Percentiles rank a stretch among this genome's conserved stretches.
These are phyloP conservation scores for Spatholobus suberectus DNA, from an alignment of 306 rosid genomes.

Conservation along the genomic window DNA sequence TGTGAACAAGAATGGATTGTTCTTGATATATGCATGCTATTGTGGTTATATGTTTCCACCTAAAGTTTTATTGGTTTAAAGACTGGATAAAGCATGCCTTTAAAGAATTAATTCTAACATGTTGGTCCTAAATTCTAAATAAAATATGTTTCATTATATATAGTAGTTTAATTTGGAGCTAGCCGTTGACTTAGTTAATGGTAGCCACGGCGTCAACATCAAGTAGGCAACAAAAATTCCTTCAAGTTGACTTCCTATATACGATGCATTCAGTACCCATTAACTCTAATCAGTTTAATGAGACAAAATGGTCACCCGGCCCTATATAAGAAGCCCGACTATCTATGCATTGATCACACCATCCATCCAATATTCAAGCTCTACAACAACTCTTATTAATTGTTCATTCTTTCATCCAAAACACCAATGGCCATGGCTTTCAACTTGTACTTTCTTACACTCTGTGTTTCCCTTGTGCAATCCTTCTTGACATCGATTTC, in stretches of 20 bases:
- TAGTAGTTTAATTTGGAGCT: not conserved
- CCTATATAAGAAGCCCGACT: slow-evolving; percentile 16
- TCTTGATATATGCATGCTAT: too few relatives aligned
- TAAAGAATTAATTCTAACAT: too few relatives aligned
- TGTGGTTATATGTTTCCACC: too few relatives aligned
- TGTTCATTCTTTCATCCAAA: not conserved
- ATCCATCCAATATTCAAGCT: not conserved
- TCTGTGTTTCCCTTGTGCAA: slow-evolving; percentile 32
- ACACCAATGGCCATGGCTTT: slow-evolving; percentile 33
- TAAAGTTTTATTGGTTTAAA: too few relatives aligned
- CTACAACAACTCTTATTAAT: not conserved
- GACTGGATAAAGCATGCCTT: too few relatives aligned
- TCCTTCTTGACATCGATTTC: slow-evolving; percentile 23
- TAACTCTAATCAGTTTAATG: not conserved
- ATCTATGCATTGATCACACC: slow-evolving; percentile 7
- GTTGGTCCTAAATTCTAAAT: not conserved
- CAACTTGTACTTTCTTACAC: not conserved
- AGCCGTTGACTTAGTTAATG: not conserved
- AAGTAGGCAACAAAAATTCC: not conserved
- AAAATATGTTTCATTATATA: not conserved
- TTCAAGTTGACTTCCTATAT: slow-evolving; percentile 8
- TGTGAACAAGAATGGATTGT: too few relatives aligned
- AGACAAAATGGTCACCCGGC: not conserved
- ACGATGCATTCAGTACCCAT: not conserved
- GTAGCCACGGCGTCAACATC: slow-evolving; percentile 12